phyloP scores from a whole-genome alignment of 495 filamentous ascomycete genomes.

The Astrothelium macrocarpum region DNA sequence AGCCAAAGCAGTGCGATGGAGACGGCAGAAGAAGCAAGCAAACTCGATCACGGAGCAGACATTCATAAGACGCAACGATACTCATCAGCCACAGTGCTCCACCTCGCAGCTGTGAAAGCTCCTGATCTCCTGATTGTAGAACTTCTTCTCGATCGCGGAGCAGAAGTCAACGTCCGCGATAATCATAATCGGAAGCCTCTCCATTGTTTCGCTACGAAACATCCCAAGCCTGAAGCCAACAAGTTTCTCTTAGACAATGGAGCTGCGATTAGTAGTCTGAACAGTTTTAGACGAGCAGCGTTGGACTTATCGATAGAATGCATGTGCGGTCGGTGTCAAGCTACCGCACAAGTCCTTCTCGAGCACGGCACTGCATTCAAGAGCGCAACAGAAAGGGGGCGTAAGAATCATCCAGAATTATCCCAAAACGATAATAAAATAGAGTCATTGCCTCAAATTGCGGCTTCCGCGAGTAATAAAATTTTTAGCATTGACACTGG shows the following conservation, averaged over 20 bases:
- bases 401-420: not conserved
- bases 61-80: not conserved
- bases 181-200: not conserved
- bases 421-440: not conserved
- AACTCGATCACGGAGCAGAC: no score
- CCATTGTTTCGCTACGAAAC: not conserved
- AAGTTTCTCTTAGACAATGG: not conserved
- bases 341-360: not conserved
- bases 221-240: not conserved
- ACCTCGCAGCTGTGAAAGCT: not conserved
- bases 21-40: not conserved
- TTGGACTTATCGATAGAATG: not conserved
- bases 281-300: not conserved
- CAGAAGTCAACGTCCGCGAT: not conserved
- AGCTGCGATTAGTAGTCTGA: not conserved
- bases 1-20: not conserved
- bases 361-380: not conserved
- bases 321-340: not conserved
- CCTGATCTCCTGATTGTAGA: not conserved
- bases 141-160: not conserved
- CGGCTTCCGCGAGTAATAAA: not conserved
- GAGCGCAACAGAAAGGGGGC: not conserved
- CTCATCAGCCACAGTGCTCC: not conserved
- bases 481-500: not conserved
- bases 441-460: not conserved